A percentile compares a stretch with the other conserved stretches of the same genome.
phyloP scores from a whole-genome alignment of 1,284 basidiomycete genomes.

The Austroboletus rostrupii region DNA sequence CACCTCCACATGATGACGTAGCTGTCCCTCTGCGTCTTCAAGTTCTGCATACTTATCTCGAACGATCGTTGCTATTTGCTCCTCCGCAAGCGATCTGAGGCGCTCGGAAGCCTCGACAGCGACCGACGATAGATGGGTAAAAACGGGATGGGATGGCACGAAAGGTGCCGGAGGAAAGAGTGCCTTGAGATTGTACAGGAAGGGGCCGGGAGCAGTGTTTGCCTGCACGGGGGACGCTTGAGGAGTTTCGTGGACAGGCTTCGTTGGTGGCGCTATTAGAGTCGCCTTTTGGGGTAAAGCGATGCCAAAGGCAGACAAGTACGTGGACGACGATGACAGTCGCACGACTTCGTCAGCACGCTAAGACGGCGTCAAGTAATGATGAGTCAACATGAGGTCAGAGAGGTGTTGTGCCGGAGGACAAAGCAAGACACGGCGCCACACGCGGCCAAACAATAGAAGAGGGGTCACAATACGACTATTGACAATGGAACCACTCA shows the following conservation, averaged over 20 bases:
- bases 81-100: slow-evolving; percentile 55
- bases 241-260: slow-evolving; percentile 17
- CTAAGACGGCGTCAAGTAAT: slow-evolving; percentile 34
- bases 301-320: slow-evolving; percentile 51
- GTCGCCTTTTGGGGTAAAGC: slow-evolving; percentile 36
- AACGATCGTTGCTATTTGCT: slow-evolving; percentile 52
- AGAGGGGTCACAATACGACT: slow-evolving; percentile 4
- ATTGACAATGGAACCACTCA: slow-evolving; percentile 38
- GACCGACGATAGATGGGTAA: slow-evolving; percentile 56
- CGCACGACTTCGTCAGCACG: slow-evolving; percentile 42
- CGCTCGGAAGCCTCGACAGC: slow-evolving; percentile 54
- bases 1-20: slow-evolving; percentile 56
- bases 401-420: slow-evolving; percentile 5
- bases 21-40: slow-evolving; percentile 48
- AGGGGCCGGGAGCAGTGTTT: slow-evolving; percentile 32
- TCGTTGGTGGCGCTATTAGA: slow-evolving; percentile 15
- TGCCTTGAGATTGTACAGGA: slow-evolving; percentile 47
- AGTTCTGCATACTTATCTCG: slow-evolving; percentile 56
- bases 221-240: slow-evolving; percentile 32
- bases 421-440: slow-evolving; percentile 7
- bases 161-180: slow-evolving; percentile 74
- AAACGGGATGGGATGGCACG: slow-evolving; percentile 69
- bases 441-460: neutral
- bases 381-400: slow-evolving; percentile 1
- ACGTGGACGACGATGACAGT: slow-evolving; percentile 44